These are phyloP conservation scores for Dactylis glomerata DNA, from an alignment of 176 grass and related monocot species.

Conservation along the genomic window DNA sequence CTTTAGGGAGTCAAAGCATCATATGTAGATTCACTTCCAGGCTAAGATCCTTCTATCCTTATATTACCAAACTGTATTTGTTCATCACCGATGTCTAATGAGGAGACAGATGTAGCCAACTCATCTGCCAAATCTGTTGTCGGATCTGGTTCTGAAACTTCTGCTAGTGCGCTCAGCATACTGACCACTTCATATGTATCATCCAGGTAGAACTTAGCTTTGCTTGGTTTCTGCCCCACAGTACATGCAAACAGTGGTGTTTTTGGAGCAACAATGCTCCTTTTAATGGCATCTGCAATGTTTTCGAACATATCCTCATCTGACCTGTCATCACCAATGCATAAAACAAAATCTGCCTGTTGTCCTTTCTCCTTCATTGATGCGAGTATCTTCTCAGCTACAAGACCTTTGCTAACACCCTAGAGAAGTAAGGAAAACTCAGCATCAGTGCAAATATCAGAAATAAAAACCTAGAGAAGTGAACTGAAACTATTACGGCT, in stretches of 20 bases:
- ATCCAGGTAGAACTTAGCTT: constrained; percentile 86
- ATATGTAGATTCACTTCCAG: not conserved
- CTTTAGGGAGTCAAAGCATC: not conserved
- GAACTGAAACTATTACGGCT: not conserved
- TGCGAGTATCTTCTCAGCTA: constrained; percentile 71
- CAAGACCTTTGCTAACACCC: constrained; percentile 84
- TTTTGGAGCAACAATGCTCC: constrained; percentile 50
- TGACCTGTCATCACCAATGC: constrained; percentile 80
- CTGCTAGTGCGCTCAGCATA: constrained; percentile 72
- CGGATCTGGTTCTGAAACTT: constrained; percentile 47
- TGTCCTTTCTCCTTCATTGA: constrained; percentile 59
- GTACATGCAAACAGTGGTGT: constrained; percentile 74
- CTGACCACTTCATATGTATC: constrained; percentile 71
- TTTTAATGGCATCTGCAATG: constrained; percentile 57
- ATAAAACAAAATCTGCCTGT: constrained; percentile 80
- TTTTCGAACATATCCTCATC: constrained; percentile 97
- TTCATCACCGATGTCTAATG: constrained; percentile 24
- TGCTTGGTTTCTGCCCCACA: constrained; percentile 91
- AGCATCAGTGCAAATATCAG: not conserved
- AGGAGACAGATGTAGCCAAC: constrained; percentile 31
- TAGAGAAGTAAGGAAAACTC: constrained; percentile 12
- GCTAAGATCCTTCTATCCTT: constrained; percentile 41
- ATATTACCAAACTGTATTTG: constrained; percentile 3
- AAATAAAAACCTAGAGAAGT: not conserved
- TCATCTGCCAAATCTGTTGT: constrained; percentile 24